Percentiles rank a stretch among this genome's conserved stretches.
phyloP scores from a whole-genome alignment of 2,329 filamentous ascomycete species.

The Ophiostoma sp. region DNA sequence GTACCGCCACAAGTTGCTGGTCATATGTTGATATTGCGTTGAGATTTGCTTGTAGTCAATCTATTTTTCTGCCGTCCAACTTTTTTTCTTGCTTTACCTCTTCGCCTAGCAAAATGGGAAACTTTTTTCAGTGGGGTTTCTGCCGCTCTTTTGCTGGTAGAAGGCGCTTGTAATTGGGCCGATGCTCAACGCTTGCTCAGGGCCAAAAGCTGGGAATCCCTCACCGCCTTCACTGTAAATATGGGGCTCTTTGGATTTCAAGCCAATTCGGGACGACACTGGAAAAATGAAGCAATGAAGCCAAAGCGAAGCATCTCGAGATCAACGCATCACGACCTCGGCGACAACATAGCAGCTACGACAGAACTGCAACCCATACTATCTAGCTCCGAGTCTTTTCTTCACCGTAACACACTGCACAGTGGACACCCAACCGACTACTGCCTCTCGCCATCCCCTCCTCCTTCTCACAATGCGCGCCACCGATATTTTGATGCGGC shows the following conservation, averaged over 20 bases:
- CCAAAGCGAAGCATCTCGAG: conserved; percentile 2
- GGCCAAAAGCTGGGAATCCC: background rate
- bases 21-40: background rate
- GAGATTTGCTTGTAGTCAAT: background rate
- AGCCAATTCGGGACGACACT: conserved; percentile 13
- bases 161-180: background rate
- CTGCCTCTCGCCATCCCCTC: background rate
- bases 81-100: conserved; percentile 5
- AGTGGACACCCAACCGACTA: too few species aligned
- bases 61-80: conserved; percentile 11
- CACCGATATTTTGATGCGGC: conserved; percentile 60
- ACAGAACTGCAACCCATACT: background rate
- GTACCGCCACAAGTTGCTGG: background rate
- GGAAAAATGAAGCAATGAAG: conserved; percentile 6
- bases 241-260: background rate
- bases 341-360: background rate
- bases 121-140: conserved; percentile 25
- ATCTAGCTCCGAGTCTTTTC: too few species aligned
- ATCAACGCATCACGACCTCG: background rate
- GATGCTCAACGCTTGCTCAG: background rate
- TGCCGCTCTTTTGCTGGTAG: conserved; percentile 21
- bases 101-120: conserved; percentile 11
- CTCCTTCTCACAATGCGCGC: conserved; percentile 53
- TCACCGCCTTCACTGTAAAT: conserved; percentile 10
- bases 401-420: background rate